Evolutionary conservation across 257 asterid genomes (phyloP).

Genomic region (Plectranthus barbatus): DNA sequence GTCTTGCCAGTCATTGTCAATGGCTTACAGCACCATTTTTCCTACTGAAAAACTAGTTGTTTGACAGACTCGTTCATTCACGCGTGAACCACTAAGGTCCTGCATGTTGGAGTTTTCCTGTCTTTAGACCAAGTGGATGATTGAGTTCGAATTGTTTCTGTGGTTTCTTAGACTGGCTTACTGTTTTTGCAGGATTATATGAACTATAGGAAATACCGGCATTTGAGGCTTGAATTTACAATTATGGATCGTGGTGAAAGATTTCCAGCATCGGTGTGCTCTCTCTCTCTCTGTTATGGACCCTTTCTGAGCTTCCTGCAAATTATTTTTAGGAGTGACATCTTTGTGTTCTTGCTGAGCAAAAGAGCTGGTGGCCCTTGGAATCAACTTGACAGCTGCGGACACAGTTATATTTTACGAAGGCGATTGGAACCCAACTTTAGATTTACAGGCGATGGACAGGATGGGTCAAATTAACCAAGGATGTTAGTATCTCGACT

Average conservation of each 20-base stretch:
- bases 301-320: constrained; percentile 1
- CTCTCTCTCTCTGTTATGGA: neutral
- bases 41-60: too few relatives aligned
- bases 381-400: constrained; percentile 95
- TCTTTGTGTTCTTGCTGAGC: constrained; percentile 93
- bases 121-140: neutral
- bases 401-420: constrained; percentile 97
- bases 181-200: constrained; percentile 74
- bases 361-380: constrained; percentile 99
- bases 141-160: neutral
- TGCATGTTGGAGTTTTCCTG: neutral
- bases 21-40: too few relatives aligned
- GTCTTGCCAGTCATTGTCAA: neutral
- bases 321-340: constrained; percentile 53
- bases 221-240: constrained; percentile 88
- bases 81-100: too few relatives aligned
- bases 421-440: constrained; percentile 98
- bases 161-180: neutral
- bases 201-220: constrained; percentile 83
- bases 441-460: constrained; percentile 98
- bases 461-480: constrained; percentile 98
- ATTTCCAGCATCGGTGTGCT: constrained; percentile 87
- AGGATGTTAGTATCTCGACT: constrained; percentile 61
- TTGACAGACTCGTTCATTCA: too few relatives aligned
- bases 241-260: constrained; percentile 98